phyloP scores from a whole-genome alignment of 495 filamentous ascomycete species.

The Neurospora terricola region DNA sequence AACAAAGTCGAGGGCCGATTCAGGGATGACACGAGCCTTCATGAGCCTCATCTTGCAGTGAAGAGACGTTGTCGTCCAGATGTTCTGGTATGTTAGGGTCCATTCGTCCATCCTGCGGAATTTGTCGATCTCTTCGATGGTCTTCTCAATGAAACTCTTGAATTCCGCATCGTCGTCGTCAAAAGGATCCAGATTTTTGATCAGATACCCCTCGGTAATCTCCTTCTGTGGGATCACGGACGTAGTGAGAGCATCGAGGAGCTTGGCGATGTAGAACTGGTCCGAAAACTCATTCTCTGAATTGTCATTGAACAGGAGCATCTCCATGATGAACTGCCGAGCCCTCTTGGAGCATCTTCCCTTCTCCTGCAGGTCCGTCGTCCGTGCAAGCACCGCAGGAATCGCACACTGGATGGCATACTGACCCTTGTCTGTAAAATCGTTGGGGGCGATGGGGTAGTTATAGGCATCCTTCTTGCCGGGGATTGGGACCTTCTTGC shows the following conservation, averaged over 20 bases:
- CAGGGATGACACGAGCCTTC: slow-evolving; percentile 55
- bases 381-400: slow-evolving; percentile 63
- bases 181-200: slow-evolving; percentile 22
- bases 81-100: slow-evolving; percentile 82
- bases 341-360: slow-evolving; percentile 68
- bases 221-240: slow-evolving; percentile 52
- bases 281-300: slow-evolving; percentile 79
- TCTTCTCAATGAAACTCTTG: slow-evolving; percentile 51
- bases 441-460: slow-evolving; percentile 71
- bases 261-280: slow-evolving; percentile 66
- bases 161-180: slow-evolving; percentile 31
- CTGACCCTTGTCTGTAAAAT: slow-evolving; percentile 73
- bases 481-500: slow-evolving; percentile 38
- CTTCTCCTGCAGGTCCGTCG: slow-evolving; percentile 48
- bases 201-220: slow-evolving; percentile 44
- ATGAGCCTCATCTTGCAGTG: slow-evolving; percentile 67
- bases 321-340: slow-evolving; percentile 73
- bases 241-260: slow-evolving; percentile 72
- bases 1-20: slow-evolving; percentile 57
- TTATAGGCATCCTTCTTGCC: slow-evolving; percentile 35
- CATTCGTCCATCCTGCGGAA: slow-evolving; percentile 91
- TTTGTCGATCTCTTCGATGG: slow-evolving; percentile 77
- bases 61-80: slow-evolving; percentile 74
- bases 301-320: slow-evolving; percentile 89
- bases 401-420: slow-evolving; percentile 80